phyloP scores from a whole-genome alignment of 768 basidiomycete species.

The Lyophyllum atratum region DNA sequence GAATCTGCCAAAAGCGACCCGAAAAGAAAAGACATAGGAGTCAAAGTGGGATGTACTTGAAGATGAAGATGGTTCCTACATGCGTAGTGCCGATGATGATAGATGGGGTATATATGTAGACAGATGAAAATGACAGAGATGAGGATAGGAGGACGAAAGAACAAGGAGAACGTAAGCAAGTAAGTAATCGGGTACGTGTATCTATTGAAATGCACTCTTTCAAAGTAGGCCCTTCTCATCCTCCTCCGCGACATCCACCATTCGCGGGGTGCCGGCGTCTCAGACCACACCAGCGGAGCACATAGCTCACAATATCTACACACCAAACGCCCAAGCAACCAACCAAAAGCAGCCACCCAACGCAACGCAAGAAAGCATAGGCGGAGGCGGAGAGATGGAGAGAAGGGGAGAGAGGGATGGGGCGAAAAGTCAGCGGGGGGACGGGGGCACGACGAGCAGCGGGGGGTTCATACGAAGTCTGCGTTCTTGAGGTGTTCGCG shows the following conservation, averaged over 20 bases:
- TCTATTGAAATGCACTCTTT: too few species aligned
- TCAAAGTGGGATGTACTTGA: neutral
- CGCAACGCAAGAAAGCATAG: neutral
- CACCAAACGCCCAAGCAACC: neutral
- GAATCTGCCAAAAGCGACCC: too few species aligned
- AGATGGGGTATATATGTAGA: neutral
- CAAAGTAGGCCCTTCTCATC: too few species aligned
- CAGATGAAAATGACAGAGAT: neutral
- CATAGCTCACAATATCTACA: neutral
- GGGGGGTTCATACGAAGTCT: slow-evolving; percentile 25
- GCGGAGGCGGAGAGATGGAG: too few species aligned
- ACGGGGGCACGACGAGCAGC: neutral
- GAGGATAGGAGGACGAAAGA: neutral
- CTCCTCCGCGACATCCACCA: too few species aligned
- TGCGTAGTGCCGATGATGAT: neutral
- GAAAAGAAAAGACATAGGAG: too few species aligned
- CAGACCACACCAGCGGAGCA: too few species aligned
- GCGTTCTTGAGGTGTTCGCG: slow-evolving; percentile 51
- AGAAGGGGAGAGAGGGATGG: neutral
- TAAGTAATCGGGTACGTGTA: neutral
- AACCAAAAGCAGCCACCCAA: neutral
- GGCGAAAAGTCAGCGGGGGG: neutral
- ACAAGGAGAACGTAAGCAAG: neutral
- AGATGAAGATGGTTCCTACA: neutral
- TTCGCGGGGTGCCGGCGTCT: too few species aligned